A percentile compares a stretch with the other conserved stretches of the same genome.
These are phyloP conservation scores for Erodium trifolium DNA, from an alignment of 441 rosid genomes.

Conservation along the genomic window DNA sequence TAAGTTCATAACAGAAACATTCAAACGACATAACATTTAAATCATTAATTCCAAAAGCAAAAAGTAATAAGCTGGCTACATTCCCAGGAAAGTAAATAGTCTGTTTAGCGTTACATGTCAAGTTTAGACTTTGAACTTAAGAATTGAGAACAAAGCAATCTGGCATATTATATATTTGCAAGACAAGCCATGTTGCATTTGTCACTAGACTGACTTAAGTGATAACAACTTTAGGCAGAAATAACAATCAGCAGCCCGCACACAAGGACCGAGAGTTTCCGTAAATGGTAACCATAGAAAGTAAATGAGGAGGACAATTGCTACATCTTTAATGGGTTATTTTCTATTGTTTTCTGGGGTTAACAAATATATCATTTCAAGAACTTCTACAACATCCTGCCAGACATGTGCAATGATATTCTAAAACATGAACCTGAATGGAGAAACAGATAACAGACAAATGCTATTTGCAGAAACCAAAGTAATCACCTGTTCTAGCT, in stretches of 20 bases:
- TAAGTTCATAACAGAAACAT: neutral
- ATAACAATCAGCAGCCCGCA: neutral
- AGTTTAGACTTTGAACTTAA: neutral
- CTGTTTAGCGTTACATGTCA: neutral
- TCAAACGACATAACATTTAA: neutral
- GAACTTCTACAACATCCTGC: neutral
- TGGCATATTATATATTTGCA: neutral
- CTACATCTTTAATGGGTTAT: neutral
- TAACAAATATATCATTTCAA: neutral
- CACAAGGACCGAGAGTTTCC: too few relatives aligned
- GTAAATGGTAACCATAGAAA: neutral
- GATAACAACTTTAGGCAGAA: neutral
- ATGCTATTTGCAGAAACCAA: conserved; percentile 2
- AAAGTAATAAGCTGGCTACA: neutral
- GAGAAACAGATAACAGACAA: neutral
- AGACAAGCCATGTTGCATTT: neutral
- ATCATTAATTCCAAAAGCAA: neutral
- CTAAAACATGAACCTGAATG: neutral
- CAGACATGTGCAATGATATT: neutral
- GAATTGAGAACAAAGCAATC: conserved; percentile 2
- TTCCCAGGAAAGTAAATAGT: neutral
- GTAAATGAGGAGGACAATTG: neutral
- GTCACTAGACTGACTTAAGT: neutral
- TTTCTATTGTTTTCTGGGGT: neutral
- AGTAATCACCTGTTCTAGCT: conserved; percentile 35